phyloP scores from a whole-genome alignment of 1,284 basidiomycete species.

The Moesziomyces parantarcticus region DNA sequence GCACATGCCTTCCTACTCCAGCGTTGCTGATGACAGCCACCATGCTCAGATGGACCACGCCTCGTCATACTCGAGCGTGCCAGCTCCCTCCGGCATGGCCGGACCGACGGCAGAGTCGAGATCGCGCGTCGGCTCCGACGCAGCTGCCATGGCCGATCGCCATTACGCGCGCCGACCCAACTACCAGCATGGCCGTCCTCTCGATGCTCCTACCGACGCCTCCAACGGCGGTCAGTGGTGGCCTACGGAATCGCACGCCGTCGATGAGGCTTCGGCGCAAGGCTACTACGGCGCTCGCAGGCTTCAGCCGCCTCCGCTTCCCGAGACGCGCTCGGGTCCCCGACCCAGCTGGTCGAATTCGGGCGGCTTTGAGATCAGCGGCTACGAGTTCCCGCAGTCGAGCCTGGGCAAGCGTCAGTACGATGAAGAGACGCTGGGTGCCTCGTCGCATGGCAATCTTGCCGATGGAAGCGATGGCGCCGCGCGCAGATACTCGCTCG shows the following conservation, averaged over 20 bases:
- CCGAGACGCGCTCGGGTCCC: slow-evolving; percentile 30
- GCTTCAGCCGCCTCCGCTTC: slow-evolving; percentile 40
- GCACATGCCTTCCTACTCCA: slow-evolving; percentile 6
- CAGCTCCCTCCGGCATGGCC: slow-evolving; percentile 38
- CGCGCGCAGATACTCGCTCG: slow-evolving; percentile 39
- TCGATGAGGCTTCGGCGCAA: slow-evolving; percentile 16
- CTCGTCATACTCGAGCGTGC: slow-evolving; percentile 24
- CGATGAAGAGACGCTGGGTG: slow-evolving; percentile 31
- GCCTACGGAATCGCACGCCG: slow-evolving; percentile 11
- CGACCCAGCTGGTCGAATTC: slow-evolving; percentile 31
- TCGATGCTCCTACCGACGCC: slow-evolving; percentile 16
- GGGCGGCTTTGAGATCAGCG: slow-evolving; percentile 36
- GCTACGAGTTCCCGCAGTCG: slow-evolving; percentile 45
- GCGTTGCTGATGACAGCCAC: slow-evolving; percentile 8
- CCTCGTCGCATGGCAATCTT: not conserved
- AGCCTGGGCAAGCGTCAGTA: slow-evolving; percentile 44
- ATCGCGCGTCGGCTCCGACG: slow-evolving; percentile 22
- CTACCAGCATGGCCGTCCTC: slow-evolving; percentile 22
- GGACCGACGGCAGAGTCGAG: slow-evolving; percentile 23
- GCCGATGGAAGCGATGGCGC: slow-evolving; percentile 23
- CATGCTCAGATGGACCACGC: slow-evolving; percentile 10
- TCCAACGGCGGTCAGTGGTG: slow-evolving; percentile 31
- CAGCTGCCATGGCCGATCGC: slow-evolving; percentile 5
- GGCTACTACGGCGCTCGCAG: slow-evolving; percentile 33
- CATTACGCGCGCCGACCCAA: slow-evolving; percentile 32